phyloP scores from a whole-genome alignment of 352 stramenopile species.

The Globisporangium apiculatum region DNA sequence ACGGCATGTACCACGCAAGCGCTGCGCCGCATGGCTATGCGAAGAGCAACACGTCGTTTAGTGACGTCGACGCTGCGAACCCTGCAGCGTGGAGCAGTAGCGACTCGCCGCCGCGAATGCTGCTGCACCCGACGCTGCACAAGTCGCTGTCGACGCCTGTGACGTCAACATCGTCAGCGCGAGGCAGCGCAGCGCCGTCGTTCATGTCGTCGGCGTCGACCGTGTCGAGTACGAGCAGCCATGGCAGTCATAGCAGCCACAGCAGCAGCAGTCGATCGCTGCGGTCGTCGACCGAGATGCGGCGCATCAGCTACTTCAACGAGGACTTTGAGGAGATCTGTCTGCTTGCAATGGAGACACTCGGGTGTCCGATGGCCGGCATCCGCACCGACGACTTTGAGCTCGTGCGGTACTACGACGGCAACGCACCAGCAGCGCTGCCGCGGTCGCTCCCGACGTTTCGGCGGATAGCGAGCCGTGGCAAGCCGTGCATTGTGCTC shows the following conservation, averaged over 20 bases:
- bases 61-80: slow-evolving; percentile 34
- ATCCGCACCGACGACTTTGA: slow-evolving; percentile 86
- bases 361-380: slow-evolving; percentile 80
- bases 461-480: slow-evolving; percentile 71
- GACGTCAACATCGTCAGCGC: slow-evolving; percentile 17
- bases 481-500: slow-evolving; percentile 86
- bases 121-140: slow-evolving; percentile 12
- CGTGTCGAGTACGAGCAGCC: not conserved
- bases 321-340: slow-evolving; percentile 87
- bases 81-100: slow-evolving; percentile 10
- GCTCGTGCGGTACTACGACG: slow-evolving; percentile 76
- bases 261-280: slow-evolving; percentile 31
- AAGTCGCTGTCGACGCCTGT: slow-evolving; percentile 21
- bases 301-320: slow-evolving; percentile 83
- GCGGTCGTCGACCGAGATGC: slow-evolving; percentile 12
- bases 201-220: not conserved
- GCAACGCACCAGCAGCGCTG: slow-evolving; percentile 39
- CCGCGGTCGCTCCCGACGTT: slow-evolving; percentile 80
- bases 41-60: slow-evolving; percentile 23
- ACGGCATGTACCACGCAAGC: too few species aligned
- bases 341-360: slow-evolving; percentile 81
- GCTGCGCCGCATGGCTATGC: slow-evolving; percentile 17
- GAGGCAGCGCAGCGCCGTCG: slow-evolving; percentile 1
- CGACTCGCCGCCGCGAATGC: not conserved
- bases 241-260: not conserved